A percentile compares a stretch with the other conserved stretches of the same genome.
Evolutionary conservation across 2,329 filamentous ascomycete genomes (phyloP).

Genomic region (Fusarium vanettenii): DNA sequence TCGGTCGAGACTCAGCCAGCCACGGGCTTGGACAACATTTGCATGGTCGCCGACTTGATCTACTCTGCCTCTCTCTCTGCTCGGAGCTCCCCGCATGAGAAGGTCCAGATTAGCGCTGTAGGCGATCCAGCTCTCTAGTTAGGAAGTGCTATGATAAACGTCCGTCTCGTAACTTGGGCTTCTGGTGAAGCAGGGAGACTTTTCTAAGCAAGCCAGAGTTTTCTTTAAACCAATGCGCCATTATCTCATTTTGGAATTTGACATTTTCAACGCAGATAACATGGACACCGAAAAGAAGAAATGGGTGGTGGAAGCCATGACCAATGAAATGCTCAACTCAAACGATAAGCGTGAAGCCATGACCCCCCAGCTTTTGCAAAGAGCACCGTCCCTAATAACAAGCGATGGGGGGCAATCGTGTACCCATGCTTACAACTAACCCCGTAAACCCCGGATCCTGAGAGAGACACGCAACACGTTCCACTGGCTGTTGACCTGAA

Average conservation of each 20-base stretch:
- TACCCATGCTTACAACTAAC: neutral
- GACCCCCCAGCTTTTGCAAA: neutral
- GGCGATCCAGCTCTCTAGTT: neutral
- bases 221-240: neutral
- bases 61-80: neutral
- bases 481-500: neutral
- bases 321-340: neutral
- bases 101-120: neutral
- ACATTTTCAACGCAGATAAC: neutral
- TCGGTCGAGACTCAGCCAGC: neutral
- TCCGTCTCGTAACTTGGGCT: neutral
- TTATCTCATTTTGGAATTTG: neutral
- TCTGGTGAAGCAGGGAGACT: neutral
- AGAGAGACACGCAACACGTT: neutral
- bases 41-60: neutral
- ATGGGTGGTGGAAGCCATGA: neutral
- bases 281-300: neutral
- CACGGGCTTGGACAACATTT: neutral
- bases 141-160: neutral
- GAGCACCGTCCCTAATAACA: neutral
- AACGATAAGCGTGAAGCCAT: neutral
- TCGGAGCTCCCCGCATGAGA: neutral
- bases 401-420: neutral
- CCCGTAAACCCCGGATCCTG: neutral
- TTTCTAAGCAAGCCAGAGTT: neutral